Evolutionary conservation across 192 early-diverging fungal species (phyloP).

Genomic region (Physocladia obscura): DNA sequence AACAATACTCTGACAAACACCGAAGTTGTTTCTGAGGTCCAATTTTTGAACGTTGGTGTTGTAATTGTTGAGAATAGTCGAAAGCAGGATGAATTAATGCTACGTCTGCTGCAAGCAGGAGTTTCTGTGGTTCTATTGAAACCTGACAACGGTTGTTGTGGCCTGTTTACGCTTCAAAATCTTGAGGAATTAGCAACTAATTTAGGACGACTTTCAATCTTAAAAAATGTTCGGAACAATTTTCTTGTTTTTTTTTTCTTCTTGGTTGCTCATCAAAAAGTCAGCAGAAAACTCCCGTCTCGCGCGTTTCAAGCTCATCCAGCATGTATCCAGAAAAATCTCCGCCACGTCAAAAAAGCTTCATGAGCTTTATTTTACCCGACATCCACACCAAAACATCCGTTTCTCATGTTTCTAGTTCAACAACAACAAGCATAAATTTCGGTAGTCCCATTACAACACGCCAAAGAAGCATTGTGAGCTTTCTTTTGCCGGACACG

Average conservation of each 20-base stretch:
- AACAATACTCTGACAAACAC: slow-evolving; percentile 30
- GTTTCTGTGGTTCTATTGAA: background rate
- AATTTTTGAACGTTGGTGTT: slow-evolving; percentile 25
- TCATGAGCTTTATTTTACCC: background rate
- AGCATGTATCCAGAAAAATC: background rate
- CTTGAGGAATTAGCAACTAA: background rate
- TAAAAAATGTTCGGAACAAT: too few relatives aligned
- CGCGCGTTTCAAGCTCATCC: background rate
- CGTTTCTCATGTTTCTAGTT: too few relatives aligned
- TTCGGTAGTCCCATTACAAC: background rate
- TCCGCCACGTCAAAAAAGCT: background rate
- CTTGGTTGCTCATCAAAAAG: too few relatives aligned
- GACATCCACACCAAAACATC: too few relatives aligned
- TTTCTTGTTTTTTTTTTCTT: too few relatives aligned
- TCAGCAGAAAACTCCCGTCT: too few relatives aligned
- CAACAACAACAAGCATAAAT: background rate
- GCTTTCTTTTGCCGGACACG: background rate
- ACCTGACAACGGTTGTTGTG: background rate
- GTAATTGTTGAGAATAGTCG: slow-evolving; percentile 18
- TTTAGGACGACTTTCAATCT: too few relatives aligned
- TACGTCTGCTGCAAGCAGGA: background rate
- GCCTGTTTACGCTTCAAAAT: background rate
- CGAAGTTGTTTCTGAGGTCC: slow-evolving; percentile 36
- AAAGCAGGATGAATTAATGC: background rate
- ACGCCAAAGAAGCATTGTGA: background rate